Conservation (phyloP, 768 basidiomycete species). For the Phanerodontia chrysosporium region DNA sequence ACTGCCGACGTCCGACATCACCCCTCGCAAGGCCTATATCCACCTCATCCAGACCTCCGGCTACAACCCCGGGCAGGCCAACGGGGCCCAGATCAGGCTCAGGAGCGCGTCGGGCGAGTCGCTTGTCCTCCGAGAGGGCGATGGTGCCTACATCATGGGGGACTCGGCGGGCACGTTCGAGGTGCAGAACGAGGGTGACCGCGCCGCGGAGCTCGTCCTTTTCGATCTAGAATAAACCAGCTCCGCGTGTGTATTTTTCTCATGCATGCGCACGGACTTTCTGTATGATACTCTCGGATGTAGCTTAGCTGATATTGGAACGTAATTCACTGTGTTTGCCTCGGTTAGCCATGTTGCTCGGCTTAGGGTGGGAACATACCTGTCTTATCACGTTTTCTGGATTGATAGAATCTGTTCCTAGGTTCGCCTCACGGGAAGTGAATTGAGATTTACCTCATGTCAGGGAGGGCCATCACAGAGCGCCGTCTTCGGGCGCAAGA, state of each 20-base stretch:
- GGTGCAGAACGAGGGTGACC: constrained; percentile 63
- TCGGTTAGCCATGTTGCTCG: too few species aligned
- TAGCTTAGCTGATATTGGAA: too few species aligned
- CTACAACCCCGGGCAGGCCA: constrained; percentile 56
- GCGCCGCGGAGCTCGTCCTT: constrained; percentile 67
- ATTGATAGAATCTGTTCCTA: too few species aligned
- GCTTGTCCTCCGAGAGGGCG: constrained; percentile 74
- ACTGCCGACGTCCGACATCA: constrained; percentile 33
- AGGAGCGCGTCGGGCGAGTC: constrained; percentile 34
- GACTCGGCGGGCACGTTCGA: constrained; percentile 39
- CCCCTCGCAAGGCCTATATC: constrained; percentile 43
- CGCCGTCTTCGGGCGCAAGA: too few species aligned
- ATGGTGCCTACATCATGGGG: constrained; percentile 72
- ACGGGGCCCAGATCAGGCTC: constrained; percentile 57
- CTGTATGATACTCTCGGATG: not conserved
- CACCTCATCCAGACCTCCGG: constrained; percentile 86
- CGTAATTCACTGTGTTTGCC: too few species aligned
- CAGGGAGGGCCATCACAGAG: too few species aligned
- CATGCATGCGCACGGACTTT: not conserved
- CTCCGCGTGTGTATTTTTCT: too few species aligned
- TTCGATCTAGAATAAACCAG: constrained; percentile 27
- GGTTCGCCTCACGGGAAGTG: too few species aligned
- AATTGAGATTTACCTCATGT: too few species aligned
- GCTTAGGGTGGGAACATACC: too few species aligned
- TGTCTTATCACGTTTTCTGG: too few species aligned